Evolutionary conservation across 2,329 filamentous ascomycete species (phyloP).

Genomic region (Pestalotiopsis sp.): DNA sequence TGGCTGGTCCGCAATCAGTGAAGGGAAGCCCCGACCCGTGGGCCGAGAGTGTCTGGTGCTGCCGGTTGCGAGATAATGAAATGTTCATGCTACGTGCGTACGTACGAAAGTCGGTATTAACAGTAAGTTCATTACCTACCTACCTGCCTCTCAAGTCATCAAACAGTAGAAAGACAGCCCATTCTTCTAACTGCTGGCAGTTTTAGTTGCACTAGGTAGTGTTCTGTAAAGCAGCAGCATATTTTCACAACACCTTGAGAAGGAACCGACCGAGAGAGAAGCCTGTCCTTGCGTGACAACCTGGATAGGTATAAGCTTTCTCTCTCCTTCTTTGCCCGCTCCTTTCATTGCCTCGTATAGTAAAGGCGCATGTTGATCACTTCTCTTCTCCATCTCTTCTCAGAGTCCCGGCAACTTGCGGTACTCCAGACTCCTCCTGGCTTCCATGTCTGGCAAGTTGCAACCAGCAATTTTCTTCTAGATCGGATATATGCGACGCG

Average conservation of each 20-base stretch:
- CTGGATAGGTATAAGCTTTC: not conserved
- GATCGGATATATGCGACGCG: not conserved
- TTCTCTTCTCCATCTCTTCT: not conserved
- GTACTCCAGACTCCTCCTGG: not conserved
- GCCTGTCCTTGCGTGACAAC: not conserved
- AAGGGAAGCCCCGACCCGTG: not conserved
- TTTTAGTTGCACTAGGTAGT: no score
- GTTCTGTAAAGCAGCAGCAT: no score
- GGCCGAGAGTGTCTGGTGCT: not conserved
- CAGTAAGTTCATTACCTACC: no score
- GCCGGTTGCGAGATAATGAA: not conserved
- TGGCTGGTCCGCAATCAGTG: not conserved
- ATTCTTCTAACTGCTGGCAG: no score
- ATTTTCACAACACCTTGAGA: no score
- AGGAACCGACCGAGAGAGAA: not conserved
- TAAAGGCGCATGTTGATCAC: not conserved
- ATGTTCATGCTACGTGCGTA: not conserved
- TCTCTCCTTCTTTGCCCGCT: not conserved
- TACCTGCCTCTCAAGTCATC: no score
- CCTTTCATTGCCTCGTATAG: not conserved
- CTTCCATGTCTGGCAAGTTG: not conserved
- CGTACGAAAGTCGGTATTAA: no score
- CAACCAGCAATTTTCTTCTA: not conserved
- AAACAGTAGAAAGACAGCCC: no score
- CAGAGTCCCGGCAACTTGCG: not conserved